Conservation (phyloP, 768 basidiomycete genomes). For the Kwoniella bestiolae region DNA sequence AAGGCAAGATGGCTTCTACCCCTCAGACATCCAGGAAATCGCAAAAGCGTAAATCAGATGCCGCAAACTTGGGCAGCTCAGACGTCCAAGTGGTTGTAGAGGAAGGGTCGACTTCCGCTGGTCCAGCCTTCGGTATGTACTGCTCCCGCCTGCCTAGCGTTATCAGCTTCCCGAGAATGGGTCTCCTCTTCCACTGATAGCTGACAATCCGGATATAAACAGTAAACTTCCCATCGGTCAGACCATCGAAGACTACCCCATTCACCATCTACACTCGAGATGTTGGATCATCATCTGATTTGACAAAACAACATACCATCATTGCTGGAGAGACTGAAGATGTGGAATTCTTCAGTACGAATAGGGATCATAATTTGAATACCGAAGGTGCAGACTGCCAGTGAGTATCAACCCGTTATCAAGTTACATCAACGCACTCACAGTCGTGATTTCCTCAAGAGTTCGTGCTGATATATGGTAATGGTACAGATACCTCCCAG, state of each 20-base stretch:
- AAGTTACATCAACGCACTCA: not conserved
- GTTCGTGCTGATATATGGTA: not conserved
- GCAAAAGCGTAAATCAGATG: slow-evolving; percentile 45
- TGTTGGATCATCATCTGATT: slow-evolving; percentile 18
- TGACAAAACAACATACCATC: slow-evolving; percentile 57
- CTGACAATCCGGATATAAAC: slow-evolving; percentile 2
- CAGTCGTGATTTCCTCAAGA: not conserved
- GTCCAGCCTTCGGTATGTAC: slow-evolving; percentile 49
- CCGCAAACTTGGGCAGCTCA: not conserved
- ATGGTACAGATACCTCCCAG: slow-evolving; percentile 71
- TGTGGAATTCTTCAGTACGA: slow-evolving; percentile 77
- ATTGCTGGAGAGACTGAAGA: slow-evolving; percentile 82
- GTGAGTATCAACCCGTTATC: slow-evolving; percentile 60
- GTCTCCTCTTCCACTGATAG: not conserved
- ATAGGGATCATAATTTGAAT: slow-evolving; percentile 60
- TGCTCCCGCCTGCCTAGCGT: too few species aligned
- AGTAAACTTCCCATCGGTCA: slow-evolving; percentile 56
- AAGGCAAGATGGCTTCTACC: slow-evolving; percentile 25
- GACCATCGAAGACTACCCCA: slow-evolving; percentile 48
- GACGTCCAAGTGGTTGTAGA: slow-evolving; percentile 37
- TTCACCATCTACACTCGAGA: slow-evolving; percentile 51
- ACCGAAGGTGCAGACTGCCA: slow-evolving; percentile 65
- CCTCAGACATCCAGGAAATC: slow-evolving; percentile 20
- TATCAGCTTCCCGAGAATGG: too few species aligned
- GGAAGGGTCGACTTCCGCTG: slow-evolving; percentile 31